Evolutionary conservation across 179 eudicot genomes (phyloP).

Genomic region (Pouteria campechiana): DNA sequence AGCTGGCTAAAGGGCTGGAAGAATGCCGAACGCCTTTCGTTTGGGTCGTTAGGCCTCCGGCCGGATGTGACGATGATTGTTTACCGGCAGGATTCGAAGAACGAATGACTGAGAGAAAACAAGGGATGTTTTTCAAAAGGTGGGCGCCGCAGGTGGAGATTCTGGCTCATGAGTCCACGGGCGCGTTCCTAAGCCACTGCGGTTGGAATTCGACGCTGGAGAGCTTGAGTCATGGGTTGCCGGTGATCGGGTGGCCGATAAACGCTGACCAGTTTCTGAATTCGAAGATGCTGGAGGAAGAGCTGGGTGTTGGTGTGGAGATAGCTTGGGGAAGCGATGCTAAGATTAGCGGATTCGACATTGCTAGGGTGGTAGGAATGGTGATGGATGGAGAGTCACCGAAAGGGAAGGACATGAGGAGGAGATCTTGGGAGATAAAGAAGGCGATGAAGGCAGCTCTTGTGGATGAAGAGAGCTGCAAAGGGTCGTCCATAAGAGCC

Average conservation of each 20-base stretch:
- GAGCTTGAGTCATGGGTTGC: conserved; percentile 2
- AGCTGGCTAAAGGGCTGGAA: conserved; percentile 63
- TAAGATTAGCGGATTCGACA: conserved; percentile 13
- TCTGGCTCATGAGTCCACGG: background rate
- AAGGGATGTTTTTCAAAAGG: too few relatives aligned
- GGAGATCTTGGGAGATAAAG: conserved; percentile 12
- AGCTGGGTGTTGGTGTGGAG: conserved; percentile 13
- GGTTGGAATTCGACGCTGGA: conserved; percentile 2
- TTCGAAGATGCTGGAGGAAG: background rate
- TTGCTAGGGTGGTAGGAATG: conserved; percentile 13
- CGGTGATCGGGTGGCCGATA: conserved; percentile 6
- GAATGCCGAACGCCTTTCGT: conserved; percentile 42
- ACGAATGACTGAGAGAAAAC: too few relatives aligned
- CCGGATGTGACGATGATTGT: too few relatives aligned
- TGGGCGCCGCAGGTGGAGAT: conserved; percentile 6
- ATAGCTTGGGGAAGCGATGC: conserved; percentile 17
- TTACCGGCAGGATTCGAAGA: too few relatives aligned
- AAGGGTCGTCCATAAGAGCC: conserved; percentile 29
- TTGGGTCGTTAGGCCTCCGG: conserved; percentile 86
- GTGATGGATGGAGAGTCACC: conserved; percentile 16
- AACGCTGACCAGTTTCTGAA: conserved; percentile 3
- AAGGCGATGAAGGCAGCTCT: conserved; percentile 11
- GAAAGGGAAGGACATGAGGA: conserved; percentile 19
- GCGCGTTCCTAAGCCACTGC: conserved; percentile 8
- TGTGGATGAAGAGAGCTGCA: conserved; percentile 9